Conservation (phyloP, 768 basidiomycete genomes). For the Dioszegia aurantiaca region DNA sequence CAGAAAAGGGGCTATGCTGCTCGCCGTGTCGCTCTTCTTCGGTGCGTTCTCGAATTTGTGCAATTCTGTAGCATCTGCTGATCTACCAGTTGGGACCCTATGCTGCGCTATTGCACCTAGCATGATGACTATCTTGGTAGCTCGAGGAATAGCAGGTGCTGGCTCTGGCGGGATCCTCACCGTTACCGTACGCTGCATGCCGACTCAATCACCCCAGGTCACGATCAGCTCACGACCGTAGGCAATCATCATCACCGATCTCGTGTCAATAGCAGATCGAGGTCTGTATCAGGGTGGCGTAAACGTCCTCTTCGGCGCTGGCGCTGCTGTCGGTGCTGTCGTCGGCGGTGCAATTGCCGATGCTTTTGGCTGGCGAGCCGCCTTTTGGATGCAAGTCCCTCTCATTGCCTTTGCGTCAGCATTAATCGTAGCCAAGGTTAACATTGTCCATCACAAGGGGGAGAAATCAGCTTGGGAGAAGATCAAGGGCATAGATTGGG, state of each 20-base stretch:
- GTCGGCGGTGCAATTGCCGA: constrained; percentile 40
- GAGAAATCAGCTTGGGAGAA: constrained; percentile 29
- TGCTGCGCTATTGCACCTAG: constrained; percentile 31
- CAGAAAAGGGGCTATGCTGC: constrained; percentile 31
- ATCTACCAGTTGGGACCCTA: constrained; percentile 28
- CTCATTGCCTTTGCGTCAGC: constrained; percentile 30
- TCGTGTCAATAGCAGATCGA: constrained; percentile 43
- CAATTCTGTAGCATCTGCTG: constrained; percentile 3
- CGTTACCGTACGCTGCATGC: constrained; percentile 28
- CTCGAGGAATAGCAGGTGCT: constrained; percentile 32
- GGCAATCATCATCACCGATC: constrained; percentile 44
- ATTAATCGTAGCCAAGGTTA: constrained; percentile 35
- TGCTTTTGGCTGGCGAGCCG: constrained; percentile 38
- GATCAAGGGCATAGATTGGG: constrained; percentile 43
- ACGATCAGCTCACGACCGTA: not conserved
- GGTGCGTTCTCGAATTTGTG: constrained; percentile 5
- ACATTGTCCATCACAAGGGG: constrained; percentile 28
- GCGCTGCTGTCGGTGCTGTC: constrained; percentile 33
- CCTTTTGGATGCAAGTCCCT: constrained; percentile 39
- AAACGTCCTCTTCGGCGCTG: constrained; percentile 37
- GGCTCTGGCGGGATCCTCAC: constrained; percentile 41
- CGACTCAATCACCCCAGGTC: not conserved
- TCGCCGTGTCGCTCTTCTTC: constrained; percentile 26
- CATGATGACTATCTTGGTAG: constrained; percentile 31
- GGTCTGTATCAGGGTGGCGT: constrained; percentile 46